phyloP scores from a whole-genome alignment of 2,329 filamentous ascomycete genomes.

The Calycina herbarum region DNA sequence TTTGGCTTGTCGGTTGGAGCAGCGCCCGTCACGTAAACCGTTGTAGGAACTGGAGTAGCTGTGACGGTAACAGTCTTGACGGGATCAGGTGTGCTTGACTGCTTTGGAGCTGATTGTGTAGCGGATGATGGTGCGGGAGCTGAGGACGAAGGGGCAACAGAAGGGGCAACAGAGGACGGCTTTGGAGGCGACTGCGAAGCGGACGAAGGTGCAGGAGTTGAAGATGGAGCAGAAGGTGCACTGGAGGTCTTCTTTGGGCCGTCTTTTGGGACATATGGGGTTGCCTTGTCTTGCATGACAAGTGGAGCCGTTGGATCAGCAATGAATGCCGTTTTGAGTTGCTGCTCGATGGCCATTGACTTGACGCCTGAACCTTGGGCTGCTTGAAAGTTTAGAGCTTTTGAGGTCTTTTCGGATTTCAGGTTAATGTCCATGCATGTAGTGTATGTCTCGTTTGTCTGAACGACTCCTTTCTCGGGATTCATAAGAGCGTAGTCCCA shows the following conservation, averaged over 20 bases:
- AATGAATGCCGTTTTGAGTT: constrained; percentile 16
- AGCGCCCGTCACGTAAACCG: background rate
- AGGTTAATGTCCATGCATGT: constrained; percentile 54
- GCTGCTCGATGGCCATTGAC: constrained; percentile 11
- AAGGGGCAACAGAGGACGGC: background rate
- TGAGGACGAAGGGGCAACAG: background rate
- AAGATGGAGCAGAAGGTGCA: background rate
- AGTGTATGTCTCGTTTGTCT: constrained; percentile 58
- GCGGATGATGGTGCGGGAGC: background rate
- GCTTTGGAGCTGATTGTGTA: too few species aligned
- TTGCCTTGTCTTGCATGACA: constrained; percentile 3
- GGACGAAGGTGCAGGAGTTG: background rate
- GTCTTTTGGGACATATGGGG: background rate
- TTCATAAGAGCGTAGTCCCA: constrained; percentile 84
- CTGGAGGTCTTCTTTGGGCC: background rate
- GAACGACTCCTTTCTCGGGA: constrained; percentile 42
- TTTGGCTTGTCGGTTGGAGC: too few species aligned
- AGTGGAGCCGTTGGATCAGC: constrained; percentile 12
- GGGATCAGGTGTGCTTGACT: background rate
- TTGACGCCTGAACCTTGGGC: background rate
- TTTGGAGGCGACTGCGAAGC: too few species aligned
- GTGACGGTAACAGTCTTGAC: background rate
- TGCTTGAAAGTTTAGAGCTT: constrained; percentile 1
- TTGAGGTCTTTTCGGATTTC: constrained; percentile 25
- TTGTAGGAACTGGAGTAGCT: background rate